phyloP scores from a whole-genome alignment of 805 yeast species.

The Naumovozyma castellii region DNA sequence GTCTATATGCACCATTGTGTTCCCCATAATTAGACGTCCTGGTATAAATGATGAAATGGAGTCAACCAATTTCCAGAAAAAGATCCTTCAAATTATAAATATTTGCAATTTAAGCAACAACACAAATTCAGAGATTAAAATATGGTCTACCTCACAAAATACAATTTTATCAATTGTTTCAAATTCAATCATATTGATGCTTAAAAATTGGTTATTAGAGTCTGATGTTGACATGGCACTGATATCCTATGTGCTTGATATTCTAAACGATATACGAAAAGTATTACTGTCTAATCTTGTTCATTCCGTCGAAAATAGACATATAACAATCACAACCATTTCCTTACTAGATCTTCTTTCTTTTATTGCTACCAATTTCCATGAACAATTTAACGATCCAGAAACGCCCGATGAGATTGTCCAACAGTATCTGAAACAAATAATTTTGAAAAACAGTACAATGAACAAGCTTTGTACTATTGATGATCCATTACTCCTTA shows the following conservation, averaged over 20 bases:
- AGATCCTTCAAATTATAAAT: conserved; percentile 10
- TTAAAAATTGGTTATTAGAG: conserved; percentile 9
- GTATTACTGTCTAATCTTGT: conserved; percentile 8
- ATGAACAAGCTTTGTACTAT: conserved; percentile 13
- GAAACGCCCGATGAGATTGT: background rate
- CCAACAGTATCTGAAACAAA: conserved; percentile 5
- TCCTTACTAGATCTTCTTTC: conserved; percentile 6
- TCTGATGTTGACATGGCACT: background rate
- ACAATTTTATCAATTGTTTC: conserved; percentile 7
- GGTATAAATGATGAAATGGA: background rate
- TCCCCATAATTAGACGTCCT: conserved; percentile 7
- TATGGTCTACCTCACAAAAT: background rate
- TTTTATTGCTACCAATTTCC: background rate
- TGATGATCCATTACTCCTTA: conserved; percentile 20
- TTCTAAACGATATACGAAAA: conserved; percentile 11
- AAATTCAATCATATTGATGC: conserved; percentile 9
- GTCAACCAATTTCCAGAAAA: conserved; percentile 4
- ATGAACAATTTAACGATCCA: background rate
- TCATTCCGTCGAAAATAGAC: conserved; percentile 13
- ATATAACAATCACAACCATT: conserved; percentile 5
- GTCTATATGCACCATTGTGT: conserved; percentile 5
- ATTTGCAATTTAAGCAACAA: conserved; percentile 12
- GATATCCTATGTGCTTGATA: conserved; percentile 3
- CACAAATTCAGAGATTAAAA: background rate
- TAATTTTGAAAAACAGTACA: conserved; percentile 10